Evolutionary conservation across 768 basidiomycete species (phyloP).

Genomic region (Dictyophora rubrovolvata): DNA sequence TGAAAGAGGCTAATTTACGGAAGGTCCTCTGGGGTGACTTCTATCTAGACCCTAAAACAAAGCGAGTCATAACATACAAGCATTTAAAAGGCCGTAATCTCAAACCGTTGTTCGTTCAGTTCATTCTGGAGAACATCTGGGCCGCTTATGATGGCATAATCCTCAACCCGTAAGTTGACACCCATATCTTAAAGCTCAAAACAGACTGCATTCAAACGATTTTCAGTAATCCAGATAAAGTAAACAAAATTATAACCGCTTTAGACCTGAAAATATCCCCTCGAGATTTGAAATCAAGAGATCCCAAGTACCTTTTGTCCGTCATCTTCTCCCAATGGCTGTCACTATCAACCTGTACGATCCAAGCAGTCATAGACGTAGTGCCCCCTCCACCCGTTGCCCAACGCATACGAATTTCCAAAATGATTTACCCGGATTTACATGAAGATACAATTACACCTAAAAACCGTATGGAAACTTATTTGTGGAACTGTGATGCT

Average conservation of each 20-base stretch:
- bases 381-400: slow-evolving; percentile 82
- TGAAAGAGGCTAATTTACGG: slow-evolving; percentile 78
- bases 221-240: slow-evolving; percentile 77
- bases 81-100: slow-evolving; percentile 77
- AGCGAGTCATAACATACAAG: slow-evolving; percentile 83
- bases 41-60: slow-evolving; percentile 93
- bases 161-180: slow-evolving; percentile 69
- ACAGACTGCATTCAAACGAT: neutral
- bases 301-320: slow-evolving; percentile 71
- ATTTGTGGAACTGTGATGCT: slow-evolving; percentile 65
- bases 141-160: slow-evolving; percentile 88
- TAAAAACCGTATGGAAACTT: slow-evolving; percentile 72
- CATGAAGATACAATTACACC: slow-evolving; percentile 50
- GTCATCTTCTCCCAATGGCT: slow-evolving; percentile 95
- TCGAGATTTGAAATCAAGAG: slow-evolving; percentile 87
- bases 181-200: slow-evolving; percentile 13
- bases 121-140: slow-evolving; percentile 96
- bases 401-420: slow-evolving; percentile 76
- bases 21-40: slow-evolving; percentile 95
- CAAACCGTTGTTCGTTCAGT: slow-evolving; percentile 95
- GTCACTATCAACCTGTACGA: slow-evolving; percentile 83
- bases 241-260: slow-evolving; percentile 75
- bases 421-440: slow-evolving; percentile 80
- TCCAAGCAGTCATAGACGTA: slow-evolving; percentile 85
- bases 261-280: slow-evolving; percentile 76